These are phyloP conservation scores for Malus hybrid DNA, from an alignment of 331 rosid genomes.

Conservation along the genomic window DNA sequence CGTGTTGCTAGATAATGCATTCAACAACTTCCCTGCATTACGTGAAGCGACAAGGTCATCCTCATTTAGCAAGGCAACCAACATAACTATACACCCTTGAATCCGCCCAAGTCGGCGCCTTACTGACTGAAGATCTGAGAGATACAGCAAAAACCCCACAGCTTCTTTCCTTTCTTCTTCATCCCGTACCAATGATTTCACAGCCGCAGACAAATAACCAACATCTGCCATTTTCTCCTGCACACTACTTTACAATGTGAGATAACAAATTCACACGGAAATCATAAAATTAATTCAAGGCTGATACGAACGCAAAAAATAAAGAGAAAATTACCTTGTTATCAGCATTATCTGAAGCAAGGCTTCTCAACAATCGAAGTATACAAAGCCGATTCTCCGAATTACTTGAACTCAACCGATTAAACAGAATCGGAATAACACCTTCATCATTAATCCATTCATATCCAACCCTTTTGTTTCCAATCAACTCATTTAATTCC, in stretches of 20 bases:
- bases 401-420: constrained; percentile 52
- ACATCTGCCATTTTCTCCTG: constrained; percentile 78
- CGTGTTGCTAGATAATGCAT: constrained; percentile 56
- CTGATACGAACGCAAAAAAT: background rate
- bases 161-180: constrained; percentile 79
- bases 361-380: constrained; percentile 44
- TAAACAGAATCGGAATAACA: constrained; percentile 43
- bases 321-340: constrained; percentile 45
- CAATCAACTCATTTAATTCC: constrained; percentile 45
- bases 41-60: constrained; percentile 60
- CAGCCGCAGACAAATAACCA: constrained; percentile 55
- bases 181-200: constrained; percentile 66
- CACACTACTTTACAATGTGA: constrained; percentile 26
- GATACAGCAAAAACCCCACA: constrained; percentile 64
- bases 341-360: constrained; percentile 35
- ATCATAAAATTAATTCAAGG: background rate
- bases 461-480: constrained; percentile 22
- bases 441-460: constrained; percentile 56
- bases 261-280: constrained; percentile 13
- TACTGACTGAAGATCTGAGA: constrained; percentile 52
- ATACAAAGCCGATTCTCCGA: constrained; percentile 35
- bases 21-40: constrained; percentile 59
- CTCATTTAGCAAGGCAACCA: constrained; percentile 66
- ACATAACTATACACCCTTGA: constrained; percentile 85
- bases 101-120: constrained; percentile 68